Evolutionary conservation across 768 basidiomycete genomes (phyloP).

Genomic region (Phaeolepiota aurea): DNA sequence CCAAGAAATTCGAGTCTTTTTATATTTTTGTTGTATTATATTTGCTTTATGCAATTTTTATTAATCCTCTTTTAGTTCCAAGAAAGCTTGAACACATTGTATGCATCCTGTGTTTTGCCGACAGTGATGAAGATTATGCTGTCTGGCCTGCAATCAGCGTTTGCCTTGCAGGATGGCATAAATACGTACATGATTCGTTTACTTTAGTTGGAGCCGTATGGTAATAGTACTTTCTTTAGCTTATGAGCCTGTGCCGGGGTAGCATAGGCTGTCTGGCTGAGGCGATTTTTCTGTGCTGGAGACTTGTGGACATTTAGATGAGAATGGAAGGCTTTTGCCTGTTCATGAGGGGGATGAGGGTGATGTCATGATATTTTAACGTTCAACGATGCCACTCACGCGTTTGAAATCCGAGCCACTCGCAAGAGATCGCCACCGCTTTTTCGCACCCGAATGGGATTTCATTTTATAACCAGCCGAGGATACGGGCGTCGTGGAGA

Average conservation of each 20-base stretch:
- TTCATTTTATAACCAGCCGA: slow-evolving; percentile 73
- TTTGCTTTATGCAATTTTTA: too few relatives aligned
- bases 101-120: too few relatives aligned
- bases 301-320: slow-evolving; percentile 69
- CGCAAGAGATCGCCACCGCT: slow-evolving; percentile 68
- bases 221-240: slow-evolving; percentile 59
- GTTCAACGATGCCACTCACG: slow-evolving; percentile 43
- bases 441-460: slow-evolving; percentile 74
- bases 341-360: background rate
- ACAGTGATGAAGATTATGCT: too few relatives aligned
- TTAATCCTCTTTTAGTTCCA: too few relatives aligned
- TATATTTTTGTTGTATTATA: too few relatives aligned
- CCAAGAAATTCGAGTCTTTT: too few relatives aligned
- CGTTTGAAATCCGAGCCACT: slow-evolving; percentile 65
- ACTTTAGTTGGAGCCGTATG: slow-evolving; percentile 43
- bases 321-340: slow-evolving; percentile 66
- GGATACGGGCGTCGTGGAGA: slow-evolving; percentile 49
- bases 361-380: background rate
- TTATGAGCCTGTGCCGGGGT: slow-evolving; percentile 54
- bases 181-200: background rate
- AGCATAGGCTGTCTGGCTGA: slow-evolving; percentile 61
- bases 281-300: slow-evolving; percentile 54
- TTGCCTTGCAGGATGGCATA: too few relatives aligned
- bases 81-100: too few relatives aligned
- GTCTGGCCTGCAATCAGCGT: too few relatives aligned